Evolutionary conservation across 192 early-diverging fungal species (phyloP), one percentile per base, ranked within the genome.

Genomic region (Linnemannia schmuckeri): DNA sequence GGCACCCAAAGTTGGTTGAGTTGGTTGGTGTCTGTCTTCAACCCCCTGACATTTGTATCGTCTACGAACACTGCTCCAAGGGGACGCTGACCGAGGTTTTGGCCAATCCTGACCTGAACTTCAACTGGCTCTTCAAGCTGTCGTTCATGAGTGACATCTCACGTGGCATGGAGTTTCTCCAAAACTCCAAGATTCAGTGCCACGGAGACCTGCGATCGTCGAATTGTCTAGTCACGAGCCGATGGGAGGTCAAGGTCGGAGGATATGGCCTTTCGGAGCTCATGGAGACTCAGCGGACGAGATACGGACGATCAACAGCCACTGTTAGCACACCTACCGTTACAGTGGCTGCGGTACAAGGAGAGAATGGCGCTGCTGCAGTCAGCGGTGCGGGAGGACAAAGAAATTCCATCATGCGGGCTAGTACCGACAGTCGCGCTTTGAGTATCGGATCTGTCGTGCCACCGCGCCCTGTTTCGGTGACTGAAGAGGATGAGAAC

Each of bases 91-190:
- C 44, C n/a, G 77, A 86, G 30, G 79, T 87, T 24, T 52, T 86
- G 12, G 83, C 80, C 78, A 89, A 89, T 46, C 76, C 76, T 17
- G 88, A 89, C 40, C n/a, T 87, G 40, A 73, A 82, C 40, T 79
- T 89, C 30, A 73, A 85, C 42, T 87, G 83, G 88, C 78, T 89
- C 1, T 89, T 89, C 41, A 81, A 79, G 70, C 73, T 86, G 52
- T 89, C 88, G n/a, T 74, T 89, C 38, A 89, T 89, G 47, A 85
- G 81, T 27, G 88, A 89, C 30, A 68, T 89, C 15, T 55, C 86
- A 0, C 75, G 78, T 52, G 88, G 83, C 4, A 89, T 89, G 88
- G 72, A 75, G 40, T 89, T 89, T 68, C 54, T 89, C 27, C 88
- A 89, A 57, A 66, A 77, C 33, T 86, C 83, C 40, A 89, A 82